Conservation (phyloP, 2,329 filamentous ascomycete species). For the Trichothecium sympodiale region DNA sequence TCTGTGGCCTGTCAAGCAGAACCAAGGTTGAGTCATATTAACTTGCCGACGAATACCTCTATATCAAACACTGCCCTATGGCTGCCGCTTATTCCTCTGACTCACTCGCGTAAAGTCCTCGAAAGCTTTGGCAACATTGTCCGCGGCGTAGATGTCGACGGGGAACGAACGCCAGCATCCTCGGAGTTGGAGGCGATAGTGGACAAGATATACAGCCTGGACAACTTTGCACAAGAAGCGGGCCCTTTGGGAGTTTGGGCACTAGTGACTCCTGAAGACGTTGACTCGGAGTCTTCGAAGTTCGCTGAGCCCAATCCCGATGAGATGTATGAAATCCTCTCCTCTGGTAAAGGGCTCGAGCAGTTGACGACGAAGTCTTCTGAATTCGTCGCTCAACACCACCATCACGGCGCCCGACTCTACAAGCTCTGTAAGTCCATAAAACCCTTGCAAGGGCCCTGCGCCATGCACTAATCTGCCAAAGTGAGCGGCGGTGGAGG, state of each 20-base stretch:
- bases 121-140: conserved; percentile 72
- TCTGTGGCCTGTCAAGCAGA: not conserved
- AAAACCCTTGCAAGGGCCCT: not conserved
- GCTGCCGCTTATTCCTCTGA: conserved; percentile 50
- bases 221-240: conserved; percentile 7
- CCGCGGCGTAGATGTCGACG: conserved; percentile 44
- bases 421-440: conserved; percentile 30
- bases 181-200: conserved; percentile 50
- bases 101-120: conserved; percentile 47
- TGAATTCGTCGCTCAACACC: conserved; percentile 3
- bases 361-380: conserved; percentile 4
- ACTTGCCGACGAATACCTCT: not conserved
- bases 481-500: conserved; percentile 70
- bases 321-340: no score
- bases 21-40: not conserved
- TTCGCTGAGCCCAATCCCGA: no score
- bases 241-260: conserved; percentile 61
- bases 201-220: no score
- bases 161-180: conserved; percentile 48
- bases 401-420: conserved; percentile 27
- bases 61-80: conserved; percentile 16
- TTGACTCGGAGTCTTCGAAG: not conserved
- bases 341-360: conserved; percentile 5
- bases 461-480: conserved; percentile 8
- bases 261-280: conserved; percentile 38